phyloP scores from a whole-genome alignment of 140 eudicot genomes.

The Oenanthe javanica region DNA sequence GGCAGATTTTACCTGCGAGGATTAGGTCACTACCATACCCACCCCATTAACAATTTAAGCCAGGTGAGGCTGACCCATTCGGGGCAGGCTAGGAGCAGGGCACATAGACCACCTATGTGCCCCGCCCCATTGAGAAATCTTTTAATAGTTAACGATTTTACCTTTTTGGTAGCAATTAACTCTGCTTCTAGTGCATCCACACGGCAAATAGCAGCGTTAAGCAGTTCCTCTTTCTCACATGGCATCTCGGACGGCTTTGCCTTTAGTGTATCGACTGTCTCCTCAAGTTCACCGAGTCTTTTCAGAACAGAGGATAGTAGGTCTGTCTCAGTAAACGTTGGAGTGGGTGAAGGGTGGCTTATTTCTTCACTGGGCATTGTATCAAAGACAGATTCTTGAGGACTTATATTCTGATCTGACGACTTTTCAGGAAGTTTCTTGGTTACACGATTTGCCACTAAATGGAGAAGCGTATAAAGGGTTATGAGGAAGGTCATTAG shows the following conservation, averaged over 20 bases:
- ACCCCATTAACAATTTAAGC: too few species aligned
- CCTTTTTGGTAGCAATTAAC: conserved; percentile 96
- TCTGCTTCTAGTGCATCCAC: conserved; percentile 97
- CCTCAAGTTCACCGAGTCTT: conserved; percentile 86
- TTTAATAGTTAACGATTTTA: conserved; percentile 6
- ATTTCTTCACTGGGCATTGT: conserved; percentile 27
- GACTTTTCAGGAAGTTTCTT: conserved; percentile 45
- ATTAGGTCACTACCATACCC: too few species aligned
- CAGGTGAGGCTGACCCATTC: too few species aligned
- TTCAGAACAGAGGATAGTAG: conserved; percentile 48
- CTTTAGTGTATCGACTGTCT: conserved; percentile 65
- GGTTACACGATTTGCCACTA: conserved; percentile 38
- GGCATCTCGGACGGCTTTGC: conserved; percentile 94
- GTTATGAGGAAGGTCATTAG: conserved; percentile 64
- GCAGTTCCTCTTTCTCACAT: conserved; percentile 79
- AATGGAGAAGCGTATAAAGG: conserved; percentile 40
- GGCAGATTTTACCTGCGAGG: too few species aligned
- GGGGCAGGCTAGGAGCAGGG: too few species aligned
- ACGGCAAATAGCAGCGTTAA: conserved; percentile 92
- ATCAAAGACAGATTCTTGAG: conserved; percentile 38
- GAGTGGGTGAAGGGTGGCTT: conserved; percentile 41
- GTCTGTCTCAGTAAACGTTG: conserved; percentile 40
- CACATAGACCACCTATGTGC: too few species aligned
- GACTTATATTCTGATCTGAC: conserved; percentile 23
- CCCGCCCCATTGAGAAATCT: too few species aligned